Base-by-base conservation (phyloP, 345 rosid species). In the Eucalyptus albens region DNA sequence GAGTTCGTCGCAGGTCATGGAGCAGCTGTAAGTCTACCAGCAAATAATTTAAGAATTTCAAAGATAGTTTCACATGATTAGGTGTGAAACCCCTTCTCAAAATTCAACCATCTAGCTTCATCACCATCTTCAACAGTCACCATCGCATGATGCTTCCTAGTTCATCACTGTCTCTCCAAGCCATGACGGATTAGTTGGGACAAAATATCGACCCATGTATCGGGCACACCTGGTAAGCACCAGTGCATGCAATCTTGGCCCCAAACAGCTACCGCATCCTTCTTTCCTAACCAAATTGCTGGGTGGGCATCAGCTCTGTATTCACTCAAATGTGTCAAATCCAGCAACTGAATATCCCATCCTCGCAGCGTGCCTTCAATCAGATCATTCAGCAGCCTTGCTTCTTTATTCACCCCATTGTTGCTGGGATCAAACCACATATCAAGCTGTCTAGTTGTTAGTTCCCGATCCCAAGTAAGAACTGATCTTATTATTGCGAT, bases 161-260 rank as follows among this genome's bases (percentile, higher is more conserved):
- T 40, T 40, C 1, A 3, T 77, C 85, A 77, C 47, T 90, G 85
- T 59, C 88, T 92, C 91, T 91, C 87, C 6, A 90, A 86, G 89
- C 92, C 88, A 82, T 88, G 86, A 44, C 11, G 89, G 87, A 95
- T 93, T 86, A 96, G 92, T 89, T 96, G 93, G 5, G 96, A 92
- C 89, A 96, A 92, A 56, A 98, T 95, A 92, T 98, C 97, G 11
- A 92, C 99, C 99, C 99, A 97, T 53, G 99, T 97, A 87, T 96
- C 99, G 0, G 99, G 99, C 51, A 98, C 93, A 86, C 99, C 99
- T 0, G 99, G 99, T 37, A 98, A 93, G 95, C 99, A 98, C 99
- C 99, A 98, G 80, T 98, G 99, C 99, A 98, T 93, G 94, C 99
- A 98, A 92, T 98, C 99, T 91, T 98, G 99, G 89, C 99, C 98